These are phyloP conservation scores for Termitomyces titanicus DNA, from an alignment of 768 basidiomycete species.

Conservation along the genomic window DNA sequence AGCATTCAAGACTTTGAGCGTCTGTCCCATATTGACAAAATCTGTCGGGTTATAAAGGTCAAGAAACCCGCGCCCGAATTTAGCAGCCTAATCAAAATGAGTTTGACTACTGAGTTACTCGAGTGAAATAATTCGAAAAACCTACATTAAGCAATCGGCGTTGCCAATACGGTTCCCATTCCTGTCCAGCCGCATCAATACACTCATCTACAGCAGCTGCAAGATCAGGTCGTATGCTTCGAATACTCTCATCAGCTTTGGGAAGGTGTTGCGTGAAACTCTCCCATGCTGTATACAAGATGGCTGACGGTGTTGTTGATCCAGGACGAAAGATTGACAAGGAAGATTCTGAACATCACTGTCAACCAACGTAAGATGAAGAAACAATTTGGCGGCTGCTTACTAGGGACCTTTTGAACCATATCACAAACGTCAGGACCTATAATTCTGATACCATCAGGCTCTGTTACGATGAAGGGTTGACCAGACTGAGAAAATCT, in stretches of 20 bases:
- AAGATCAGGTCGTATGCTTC: constrained; percentile 71
- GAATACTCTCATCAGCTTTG: constrained; percentile 90
- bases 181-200: constrained; percentile 89
- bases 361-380: neutral
- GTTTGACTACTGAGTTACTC: neutral
- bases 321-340: constrained; percentile 88
- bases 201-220: constrained; percentile 68
- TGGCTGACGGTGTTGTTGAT: constrained; percentile 87
- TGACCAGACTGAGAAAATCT: constrained; percentile 82
- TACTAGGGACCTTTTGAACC: constrained; percentile 91
- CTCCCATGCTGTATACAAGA: constrained; percentile 88
- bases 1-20: constrained; percentile 90
- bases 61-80: constrained; percentile 91
- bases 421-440: constrained; percentile 81
- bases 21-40: constrained; percentile 90
- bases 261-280: constrained; percentile 81
- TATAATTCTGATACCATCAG: constrained; percentile 86
- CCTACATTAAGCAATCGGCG: constrained; percentile 77
- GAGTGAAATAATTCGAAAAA: neutral
- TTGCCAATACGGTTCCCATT: constrained; percentile 92
- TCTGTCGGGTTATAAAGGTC: constrained; percentile 92
- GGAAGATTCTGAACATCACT: constrained; percentile 53
- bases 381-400: constrained; percentile 16
- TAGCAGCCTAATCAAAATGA: constrained; percentile 75
- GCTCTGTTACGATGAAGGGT: constrained; percentile 78